Base-by-base conservation (phyloP, 2,329 filamentous ascomycete species). In the Paecilomyces sp. region DNA sequence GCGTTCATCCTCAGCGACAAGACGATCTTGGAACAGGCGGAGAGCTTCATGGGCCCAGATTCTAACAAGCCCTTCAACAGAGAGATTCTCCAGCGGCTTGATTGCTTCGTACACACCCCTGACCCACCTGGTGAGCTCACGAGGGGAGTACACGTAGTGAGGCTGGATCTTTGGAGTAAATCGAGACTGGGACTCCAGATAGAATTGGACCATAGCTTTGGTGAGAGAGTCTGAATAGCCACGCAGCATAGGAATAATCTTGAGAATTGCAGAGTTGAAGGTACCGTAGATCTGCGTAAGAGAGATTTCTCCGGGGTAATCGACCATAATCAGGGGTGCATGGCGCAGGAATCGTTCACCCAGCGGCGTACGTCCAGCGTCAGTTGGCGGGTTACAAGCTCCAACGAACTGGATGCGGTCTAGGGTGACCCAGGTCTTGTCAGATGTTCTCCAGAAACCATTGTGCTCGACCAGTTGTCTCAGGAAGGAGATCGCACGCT, bases 361-460 rank as follows among this genome's bases (percentile, higher is more conserved):
- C 80, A 99, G 88, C 0, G 94, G 89, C 12, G 94, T 97, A 83
- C 94, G 92, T 28, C 94, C 94, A 66, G 92, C 92, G 77, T 99
- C 95, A 0, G 94, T 97, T 0, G 94, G 94, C 68, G 94, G 95
- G 76, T 99, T 99, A 75, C 94, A 99, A 69, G 94, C 94, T 67
- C 94, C 94, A 57, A 99, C 95, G 66, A 99, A 99, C 72, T 99
- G 94, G 69, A 99, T 97, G 53, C 95, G 89, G 72, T 99, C 95
- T 22, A 99, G 85, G 5, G 91, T 95, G 56, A 99, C 94, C 94
- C 94, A 99, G 3, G 90, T 92, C 80, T 96, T 97, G 77, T 97
- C 95, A 0, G 90, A 90, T 0, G 95, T 96, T 66, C 93, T 86
- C 95, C 95, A 99, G 84, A 99, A 99, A 31, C 94, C 94, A 67